Evolutionary conservation across 495 filamentous ascomycete genomes (phyloP).

Genomic region (Staphylotrichum longicolle): DNA sequence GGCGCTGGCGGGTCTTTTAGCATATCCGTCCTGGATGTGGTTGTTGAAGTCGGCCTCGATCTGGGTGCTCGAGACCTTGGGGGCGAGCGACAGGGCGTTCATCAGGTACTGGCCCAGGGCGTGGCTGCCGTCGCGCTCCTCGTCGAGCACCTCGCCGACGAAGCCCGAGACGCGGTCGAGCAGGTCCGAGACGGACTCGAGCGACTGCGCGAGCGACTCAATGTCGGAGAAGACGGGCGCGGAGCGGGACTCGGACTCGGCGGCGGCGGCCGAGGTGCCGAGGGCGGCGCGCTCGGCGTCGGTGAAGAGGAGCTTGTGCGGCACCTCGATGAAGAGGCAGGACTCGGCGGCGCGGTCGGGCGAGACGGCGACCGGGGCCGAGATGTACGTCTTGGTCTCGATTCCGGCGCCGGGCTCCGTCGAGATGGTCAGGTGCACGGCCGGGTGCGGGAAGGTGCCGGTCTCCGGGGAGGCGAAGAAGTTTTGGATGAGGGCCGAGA

Average conservation of each 20-base stretch:
- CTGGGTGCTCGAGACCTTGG: constrained; percentile 84
- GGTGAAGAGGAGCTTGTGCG: constrained; percentile 80
- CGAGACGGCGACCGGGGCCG: constrained; percentile 89
- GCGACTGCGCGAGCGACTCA: constrained; percentile 74
- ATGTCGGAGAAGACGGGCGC: constrained; percentile 77
- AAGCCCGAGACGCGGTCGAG: constrained; percentile 87
- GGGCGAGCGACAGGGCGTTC: constrained; percentile 84
- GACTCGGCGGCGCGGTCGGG: constrained; percentile 90
- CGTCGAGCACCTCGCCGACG: constrained; percentile 73
- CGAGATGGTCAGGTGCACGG: constrained; percentile 90
- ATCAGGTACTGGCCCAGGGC: constrained; percentile 92
- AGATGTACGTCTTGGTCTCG: constrained; percentile 87
- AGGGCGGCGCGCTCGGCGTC: constrained; percentile 91
- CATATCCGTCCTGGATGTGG: constrained; percentile 98
- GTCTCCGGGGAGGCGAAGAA: constrained; percentile 97
- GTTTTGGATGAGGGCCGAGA: constrained; percentile 97
- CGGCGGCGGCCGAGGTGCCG: constrained; percentile 78
- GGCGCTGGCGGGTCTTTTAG: no score
- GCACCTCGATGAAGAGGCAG: constrained; percentile 94
- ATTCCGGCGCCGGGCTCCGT: constrained; percentile 83
- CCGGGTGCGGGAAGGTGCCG: constrained; percentile 93
- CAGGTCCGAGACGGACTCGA: constrained; percentile 82
- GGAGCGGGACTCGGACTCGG: constrained; percentile 70
- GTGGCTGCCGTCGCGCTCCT: constrained; percentile 64
- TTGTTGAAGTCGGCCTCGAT: constrained; percentile 99